These are phyloP conservation scores for Pyrenula massariospora DNA, from an alignment of 495 filamentous ascomycete species.

Conservation along the genomic window DNA sequence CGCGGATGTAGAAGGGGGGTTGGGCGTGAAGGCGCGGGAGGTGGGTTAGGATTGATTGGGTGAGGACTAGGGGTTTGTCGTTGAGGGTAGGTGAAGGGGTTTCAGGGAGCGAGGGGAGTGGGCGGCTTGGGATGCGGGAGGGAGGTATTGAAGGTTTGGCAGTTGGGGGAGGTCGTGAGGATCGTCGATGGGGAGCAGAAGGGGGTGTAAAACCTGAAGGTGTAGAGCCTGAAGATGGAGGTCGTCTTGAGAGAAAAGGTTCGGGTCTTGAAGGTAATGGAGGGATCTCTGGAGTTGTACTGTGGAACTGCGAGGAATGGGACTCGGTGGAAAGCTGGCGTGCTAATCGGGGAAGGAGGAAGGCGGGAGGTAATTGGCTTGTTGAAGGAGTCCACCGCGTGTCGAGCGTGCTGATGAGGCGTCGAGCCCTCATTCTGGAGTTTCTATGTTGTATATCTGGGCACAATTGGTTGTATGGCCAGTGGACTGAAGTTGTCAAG, in stretches of 20 bases:
- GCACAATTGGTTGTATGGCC: too few species aligned
- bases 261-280: not conserved
- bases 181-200: too few species aligned
- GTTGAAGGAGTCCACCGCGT: not conserved
- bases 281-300: not conserved
- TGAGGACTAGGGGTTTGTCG: conserved; percentile 28
- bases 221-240: too few species aligned
- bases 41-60: conserved; percentile 47
- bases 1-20: conserved; percentile 70
- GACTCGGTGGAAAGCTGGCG: not conserved
- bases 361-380: not conserved
- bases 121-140: too few species aligned
- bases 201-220: too few species aligned
- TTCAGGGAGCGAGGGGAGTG: too few species aligned
- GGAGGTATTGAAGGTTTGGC: not conserved
- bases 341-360: not conserved
- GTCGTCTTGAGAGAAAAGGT: too few species aligned
- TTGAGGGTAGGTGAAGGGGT: conserved; percentile 4
- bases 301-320: not conserved
- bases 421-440: not conserved
- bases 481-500: too few species aligned
- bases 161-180: too few species aligned
- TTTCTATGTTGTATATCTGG: too few species aligned
- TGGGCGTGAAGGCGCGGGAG: conserved; percentile 73
- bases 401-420: not conserved